Conservation (phyloP, 257 asterid species). For the Perilla frutescens region DNA sequence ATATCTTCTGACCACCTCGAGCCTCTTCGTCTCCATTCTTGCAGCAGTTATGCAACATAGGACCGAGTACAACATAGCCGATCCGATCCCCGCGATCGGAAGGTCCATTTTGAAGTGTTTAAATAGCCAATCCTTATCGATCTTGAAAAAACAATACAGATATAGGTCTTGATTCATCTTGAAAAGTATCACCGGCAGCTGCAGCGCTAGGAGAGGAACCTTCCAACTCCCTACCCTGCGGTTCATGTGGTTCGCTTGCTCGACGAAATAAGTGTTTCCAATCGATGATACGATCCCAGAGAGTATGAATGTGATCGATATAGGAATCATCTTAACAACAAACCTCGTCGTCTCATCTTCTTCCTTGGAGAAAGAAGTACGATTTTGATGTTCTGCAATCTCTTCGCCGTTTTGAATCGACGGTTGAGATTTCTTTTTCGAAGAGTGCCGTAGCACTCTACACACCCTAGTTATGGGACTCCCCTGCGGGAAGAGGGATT, state of each 20-base stretch:
- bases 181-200: conserved; percentile 3
- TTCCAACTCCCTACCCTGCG: conserved; percentile 54
- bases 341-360: not conserved
- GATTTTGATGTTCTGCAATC: too few species aligned
- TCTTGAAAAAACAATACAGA: not conserved
- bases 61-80: conserved; percentile 49
- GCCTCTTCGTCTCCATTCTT: conserved; percentile 33
- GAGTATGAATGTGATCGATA: conserved; percentile 55
- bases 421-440: conserved; percentile 22
- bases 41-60: conserved; percentile 47
- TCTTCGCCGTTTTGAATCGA: not conserved
- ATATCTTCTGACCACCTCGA: conserved; percentile 30
- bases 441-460: not conserved
- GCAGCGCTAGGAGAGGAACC: conserved; percentile 47
- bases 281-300: conserved; percentile 56
- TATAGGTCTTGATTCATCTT: not conserved
- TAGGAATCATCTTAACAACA: conserved; percentile 47
- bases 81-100: conserved; percentile 7
- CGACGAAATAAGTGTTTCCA: conserved; percentile 64
- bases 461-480: conserved; percentile 43
- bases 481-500: conserved; percentile 8
- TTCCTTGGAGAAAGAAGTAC: not conserved
- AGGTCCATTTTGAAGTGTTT: not conserved
- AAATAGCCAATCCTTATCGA: not conserved
- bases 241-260: conserved; percentile 63